These are phyloP conservation scores for Hymenoscyphus repandus DNA, from an alignment of 2,329 filamentous ascomycete genomes.

Conservation along the genomic window DNA sequence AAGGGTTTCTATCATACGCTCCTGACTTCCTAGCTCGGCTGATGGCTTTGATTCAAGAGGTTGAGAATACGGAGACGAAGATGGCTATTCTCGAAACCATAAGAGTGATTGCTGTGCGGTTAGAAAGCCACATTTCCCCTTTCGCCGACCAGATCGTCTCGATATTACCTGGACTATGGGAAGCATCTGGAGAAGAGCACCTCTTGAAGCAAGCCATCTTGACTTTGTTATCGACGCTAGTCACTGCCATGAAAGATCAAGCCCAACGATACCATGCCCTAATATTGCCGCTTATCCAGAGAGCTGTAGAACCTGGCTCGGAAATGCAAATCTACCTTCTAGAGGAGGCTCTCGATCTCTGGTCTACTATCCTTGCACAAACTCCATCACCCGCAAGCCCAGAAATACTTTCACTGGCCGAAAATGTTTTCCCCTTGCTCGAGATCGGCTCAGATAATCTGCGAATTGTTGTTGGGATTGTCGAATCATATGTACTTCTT, in stretches of 20 bases:
- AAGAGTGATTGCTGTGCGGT: conserved; percentile 69
- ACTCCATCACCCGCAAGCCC: conserved; percentile 56
- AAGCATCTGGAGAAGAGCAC: conserved; percentile 70
- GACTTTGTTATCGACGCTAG: conserved; percentile 75
- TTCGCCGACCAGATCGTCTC: conserved; percentile 78
- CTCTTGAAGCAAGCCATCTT: conserved; percentile 93
- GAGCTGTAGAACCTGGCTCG: conserved; percentile 72
- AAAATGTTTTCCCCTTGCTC: conserved; percentile 60
- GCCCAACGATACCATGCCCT: conserved; percentile 74
- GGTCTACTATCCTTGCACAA: conserved; percentile 68
- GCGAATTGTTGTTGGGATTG: conserved; percentile 54
- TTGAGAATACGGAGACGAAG: conserved; percentile 82
- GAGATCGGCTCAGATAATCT: conserved; percentile 62
- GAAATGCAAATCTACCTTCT: conserved; percentile 75
- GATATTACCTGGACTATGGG: conserved; percentile 78
- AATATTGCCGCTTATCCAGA: conserved; percentile 76
- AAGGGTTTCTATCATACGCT: conserved; percentile 72
- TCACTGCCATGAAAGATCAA: conserved; percentile 76
- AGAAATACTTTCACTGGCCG: conserved; percentile 58
- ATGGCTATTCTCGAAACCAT: conserved; percentile 86
- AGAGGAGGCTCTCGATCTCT: conserved; percentile 88
- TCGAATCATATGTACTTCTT: conserved; percentile 66
- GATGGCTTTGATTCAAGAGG: conserved; percentile 72
- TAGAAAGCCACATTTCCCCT: conserved; percentile 66
- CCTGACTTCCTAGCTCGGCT: conserved; percentile 66